Evolutionary conservation across 441 rosid genomes (phyloP).

Genomic region (Erodium moschatum): DNA sequence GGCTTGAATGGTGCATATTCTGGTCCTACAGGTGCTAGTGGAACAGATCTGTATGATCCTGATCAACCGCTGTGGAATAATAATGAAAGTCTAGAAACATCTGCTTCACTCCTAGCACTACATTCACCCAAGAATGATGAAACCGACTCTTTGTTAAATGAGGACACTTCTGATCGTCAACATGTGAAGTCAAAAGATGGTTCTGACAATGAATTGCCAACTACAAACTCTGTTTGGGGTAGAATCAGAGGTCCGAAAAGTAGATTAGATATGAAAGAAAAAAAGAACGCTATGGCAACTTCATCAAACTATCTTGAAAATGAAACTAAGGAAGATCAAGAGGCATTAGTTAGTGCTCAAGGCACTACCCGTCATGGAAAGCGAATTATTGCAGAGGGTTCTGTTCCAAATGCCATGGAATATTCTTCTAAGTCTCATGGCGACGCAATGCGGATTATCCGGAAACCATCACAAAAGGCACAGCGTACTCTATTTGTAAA

Average conservation of each 20-base stretch:
- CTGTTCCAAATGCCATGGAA: slow-evolving; percentile 38
- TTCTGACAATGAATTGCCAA: slow-evolving; percentile 38
- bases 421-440: slow-evolving; percentile 34
- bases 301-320: slow-evolving; percentile 39
- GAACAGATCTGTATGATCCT: slow-evolving; percentile 90
- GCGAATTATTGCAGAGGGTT: slow-evolving; percentile 34
- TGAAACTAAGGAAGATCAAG: slow-evolving; percentile 45
- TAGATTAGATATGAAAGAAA: slow-evolving; percentile 47
- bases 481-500: slow-evolving; percentile 77
- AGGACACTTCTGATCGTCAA: slow-evolving; percentile 38
- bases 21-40: slow-evolving; percentile 39
- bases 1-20: slow-evolving; percentile 51
- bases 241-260: slow-evolving; percentile 49
- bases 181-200: slow-evolving; percentile 28
- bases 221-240: slow-evolving; percentile 61
- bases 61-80: slow-evolving; percentile 97
- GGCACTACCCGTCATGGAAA: slow-evolving; percentile 43
- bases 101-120: slow-evolving; percentile 40
- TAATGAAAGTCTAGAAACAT: slow-evolving; percentile 51
- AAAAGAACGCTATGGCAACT: slow-evolving; percentile 35
- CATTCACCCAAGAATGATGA: slow-evolving; percentile 54
- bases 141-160: slow-evolving; percentile 39
- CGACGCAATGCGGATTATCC: slow-evolving; percentile 32
- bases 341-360: slow-evolving; percentile 30
- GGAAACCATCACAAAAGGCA: slow-evolving; percentile 79